Base-by-base conservation (phyloP, 148 eudicot genomes). In the Camellia japonica region DNA sequence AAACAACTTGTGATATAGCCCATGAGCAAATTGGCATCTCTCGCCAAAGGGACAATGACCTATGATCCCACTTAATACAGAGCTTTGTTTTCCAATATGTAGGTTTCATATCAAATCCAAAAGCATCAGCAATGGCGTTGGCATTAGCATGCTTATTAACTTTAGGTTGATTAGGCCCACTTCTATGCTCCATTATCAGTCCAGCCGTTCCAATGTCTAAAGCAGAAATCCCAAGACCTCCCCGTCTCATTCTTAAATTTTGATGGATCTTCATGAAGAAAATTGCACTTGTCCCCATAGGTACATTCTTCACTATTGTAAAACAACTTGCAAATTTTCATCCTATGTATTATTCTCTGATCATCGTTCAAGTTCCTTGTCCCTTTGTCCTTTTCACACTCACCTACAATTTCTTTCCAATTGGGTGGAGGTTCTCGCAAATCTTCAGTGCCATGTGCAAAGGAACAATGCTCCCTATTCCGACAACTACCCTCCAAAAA, bases 241-340 rank as follows among this genome's bases (percentile, higher is more conserved):
- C 73, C 82, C n/a, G 81, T 68, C 10, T 86, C 84, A 75, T 69
- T 82, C 83, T 81, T 80, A 61, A 72, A 81, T 38, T 74, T 92
- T 1, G 87, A 54, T 43, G 92, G 91, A 13, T 87, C 90, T 66
- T 91, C 91, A 74, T 96, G 99, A 23, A 91, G 81, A 81, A 96
- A 93, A 81, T 88, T 96, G 80, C 99, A 96, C 81, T 84, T 92
- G 0, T 91, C 93, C 30, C 99, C 99, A 87, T 96, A 96, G 0
- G 98, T 95, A 71, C 99, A 96, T 73, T 96, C 98, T 23, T 93
- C 98, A 1, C 99, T 97, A 79, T 91, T 91, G 43, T 91, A 92
- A 75, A 85, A 96, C 88, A 88, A 92, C 84, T 87, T 96, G 81
- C 99, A 96, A 64, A 96, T 88, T 84, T 90, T 91, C 94, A 88